phyloP scores from a whole-genome alignment of 768 basidiomycete species.

The Melanogaster broomeanus region DNA sequence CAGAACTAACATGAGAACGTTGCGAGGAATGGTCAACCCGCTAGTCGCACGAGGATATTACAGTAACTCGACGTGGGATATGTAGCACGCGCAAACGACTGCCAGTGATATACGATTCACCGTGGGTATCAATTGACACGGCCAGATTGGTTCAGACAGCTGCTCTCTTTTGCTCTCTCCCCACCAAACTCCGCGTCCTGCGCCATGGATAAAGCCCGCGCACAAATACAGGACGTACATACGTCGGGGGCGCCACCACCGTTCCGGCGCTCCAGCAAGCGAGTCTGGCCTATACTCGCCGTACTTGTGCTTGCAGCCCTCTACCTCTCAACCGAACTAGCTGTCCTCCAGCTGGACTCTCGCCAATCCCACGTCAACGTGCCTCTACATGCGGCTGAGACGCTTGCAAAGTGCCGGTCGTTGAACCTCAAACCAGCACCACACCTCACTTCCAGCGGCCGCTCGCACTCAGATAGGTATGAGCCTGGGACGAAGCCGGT shows the following conservation, averaged over 20 bases:
- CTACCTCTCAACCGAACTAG: constrained; percentile 12
- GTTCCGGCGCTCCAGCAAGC: constrained; percentile 7
- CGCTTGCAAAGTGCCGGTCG: constrained; percentile 47
- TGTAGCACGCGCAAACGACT: too few relatives aligned
- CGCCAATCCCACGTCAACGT: constrained; percentile 6
- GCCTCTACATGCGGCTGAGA: constrained; percentile 26
- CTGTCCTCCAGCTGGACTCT: constrained; percentile 1
- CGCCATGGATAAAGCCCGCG: background rate
- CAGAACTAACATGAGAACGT: too few relatives aligned
- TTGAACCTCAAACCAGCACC: constrained; percentile 45
- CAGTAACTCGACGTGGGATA: too few relatives aligned
- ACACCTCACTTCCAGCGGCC: constrained; percentile 44
- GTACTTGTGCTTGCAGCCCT: constrained; percentile 15
- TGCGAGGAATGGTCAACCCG: too few relatives aligned
- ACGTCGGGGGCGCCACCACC: background rate
- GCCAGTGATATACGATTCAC: too few relatives aligned
- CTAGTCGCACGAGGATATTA: too few relatives aligned
- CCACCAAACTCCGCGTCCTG: too few relatives aligned
- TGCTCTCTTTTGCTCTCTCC: too few relatives aligned
- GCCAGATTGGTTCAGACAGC: too few relatives aligned
- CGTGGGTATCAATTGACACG: too few relatives aligned
- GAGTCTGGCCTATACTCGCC: constrained; percentile 15
- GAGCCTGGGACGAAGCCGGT: constrained; percentile 53
- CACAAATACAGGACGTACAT: too few relatives aligned
- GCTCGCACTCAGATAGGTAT: constrained; percentile 57